Evolutionary conservation across 2,329 filamentous ascomycete genomes (phyloP).

Genomic region (Alternaria infectoria): DNA sequence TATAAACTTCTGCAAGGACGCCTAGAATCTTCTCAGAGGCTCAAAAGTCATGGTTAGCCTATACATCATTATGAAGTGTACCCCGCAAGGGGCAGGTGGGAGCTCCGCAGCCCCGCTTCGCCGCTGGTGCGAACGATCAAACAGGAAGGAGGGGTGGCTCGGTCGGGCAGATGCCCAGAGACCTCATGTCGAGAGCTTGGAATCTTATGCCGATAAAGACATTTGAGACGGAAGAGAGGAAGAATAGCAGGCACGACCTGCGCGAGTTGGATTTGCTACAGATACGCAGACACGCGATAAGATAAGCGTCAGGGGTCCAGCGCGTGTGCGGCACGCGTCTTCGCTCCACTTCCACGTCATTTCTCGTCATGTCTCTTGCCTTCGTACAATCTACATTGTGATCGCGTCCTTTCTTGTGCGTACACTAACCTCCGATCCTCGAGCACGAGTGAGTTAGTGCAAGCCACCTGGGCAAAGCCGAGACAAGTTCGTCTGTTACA

Average conservation of each 20-base stretch:
- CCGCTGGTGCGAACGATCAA: conserved; percentile 22
- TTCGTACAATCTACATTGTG: not conserved
- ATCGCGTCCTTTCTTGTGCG: not conserved
- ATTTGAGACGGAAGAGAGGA: not conserved
- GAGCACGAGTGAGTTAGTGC: not conserved
- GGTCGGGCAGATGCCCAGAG: not conserved
- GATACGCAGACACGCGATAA: not conserved
- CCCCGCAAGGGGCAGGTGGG: conserved; percentile 26
- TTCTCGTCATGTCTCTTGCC: not conserved
- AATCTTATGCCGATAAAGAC: not conserved
- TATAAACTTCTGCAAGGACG: not conserved
- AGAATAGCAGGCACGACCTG: not conserved
- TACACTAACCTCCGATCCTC: not conserved
- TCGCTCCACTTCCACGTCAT: not conserved
- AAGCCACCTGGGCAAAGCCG: not conserved
- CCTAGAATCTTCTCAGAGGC: not conserved
- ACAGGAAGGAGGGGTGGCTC: conserved; percentile 13
- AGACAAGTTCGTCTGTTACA: not conserved
- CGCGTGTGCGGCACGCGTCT: not conserved
- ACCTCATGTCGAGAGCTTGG: not conserved
- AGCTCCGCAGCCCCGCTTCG: conserved; percentile 26
- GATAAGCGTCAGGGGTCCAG: not conserved
- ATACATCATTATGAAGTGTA: conserved; percentile 11
- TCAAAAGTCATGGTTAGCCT: not conserved
- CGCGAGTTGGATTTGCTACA: not conserved